Conservation (phyloP, 2,329 filamentous ascomycete species). For the Chaetomiaceae sp. region DNA sequence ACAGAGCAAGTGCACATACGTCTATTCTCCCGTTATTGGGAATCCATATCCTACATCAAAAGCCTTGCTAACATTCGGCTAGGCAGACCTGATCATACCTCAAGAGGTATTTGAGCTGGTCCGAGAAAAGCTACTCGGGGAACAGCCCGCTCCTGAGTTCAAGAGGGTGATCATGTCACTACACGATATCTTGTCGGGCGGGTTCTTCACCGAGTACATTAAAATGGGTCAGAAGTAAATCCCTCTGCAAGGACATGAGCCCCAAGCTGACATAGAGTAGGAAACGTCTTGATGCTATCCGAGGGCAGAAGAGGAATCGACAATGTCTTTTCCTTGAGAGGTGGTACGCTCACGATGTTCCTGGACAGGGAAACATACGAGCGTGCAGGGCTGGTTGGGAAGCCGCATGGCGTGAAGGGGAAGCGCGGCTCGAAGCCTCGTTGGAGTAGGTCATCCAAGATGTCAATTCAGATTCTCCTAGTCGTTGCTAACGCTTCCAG, state of each 20-base stretch:
- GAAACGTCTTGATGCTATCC: slow-evolving; percentile 78
- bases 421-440: slow-evolving; percentile 59
- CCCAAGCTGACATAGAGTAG: slow-evolving; percentile 38
- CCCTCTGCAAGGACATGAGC: rapidly evolving
- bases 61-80: not conserved
- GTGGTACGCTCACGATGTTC: slow-evolving; percentile 69
- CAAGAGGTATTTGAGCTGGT: slow-evolving; percentile 55
- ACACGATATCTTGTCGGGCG: slow-evolving; percentile 63
- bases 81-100: slow-evolving; percentile 71
- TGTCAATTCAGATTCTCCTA: too few species aligned
- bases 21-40: not conserved
- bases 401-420: slow-evolving; percentile 57
- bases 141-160: slow-evolving; percentile 46
- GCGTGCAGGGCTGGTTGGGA: slow-evolving; percentile 72
- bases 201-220: slow-evolving; percentile 81
- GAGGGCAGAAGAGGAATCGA: slow-evolving; percentile 67
- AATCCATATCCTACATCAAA: not conserved
- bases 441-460: slow-evolving; percentile 56
- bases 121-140: slow-evolving; percentile 45
- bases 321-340: slow-evolving; percentile 65
- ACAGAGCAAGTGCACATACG: slow-evolving; percentile 44
- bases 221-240: slow-evolving; percentile 60
- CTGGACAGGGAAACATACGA: slow-evolving; percentile 81
- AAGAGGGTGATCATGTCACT: slow-evolving; percentile 69
- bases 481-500: slow-evolving; percentile 43